Base-by-base conservation (phyloP, 2,329 filamentous ascomycete species). In the Endothia cerciana region DNA sequence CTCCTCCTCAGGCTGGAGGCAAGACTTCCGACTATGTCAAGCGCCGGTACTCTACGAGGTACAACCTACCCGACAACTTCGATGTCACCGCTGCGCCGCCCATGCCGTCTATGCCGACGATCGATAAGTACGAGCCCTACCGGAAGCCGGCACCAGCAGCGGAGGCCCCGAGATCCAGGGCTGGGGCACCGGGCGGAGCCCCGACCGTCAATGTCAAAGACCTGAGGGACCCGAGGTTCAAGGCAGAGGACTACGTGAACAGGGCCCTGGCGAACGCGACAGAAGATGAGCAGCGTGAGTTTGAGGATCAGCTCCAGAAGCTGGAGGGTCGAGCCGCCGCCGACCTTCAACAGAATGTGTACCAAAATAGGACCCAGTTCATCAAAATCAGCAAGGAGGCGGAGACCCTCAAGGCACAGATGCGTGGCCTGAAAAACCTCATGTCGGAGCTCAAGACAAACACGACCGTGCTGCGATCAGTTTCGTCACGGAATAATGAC, bases 381-480 rank as follows among this genome's bases (percentile, higher is more conserved):
- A 98, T 99, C 83, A 97, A 97, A 78, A 98, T 99, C 77, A 97
- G 94, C 76, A 97, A 98, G 79, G 95, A 99, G 80, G 95, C 96
- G 1, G 95, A 99, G 79, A 97, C 97, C 80, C 87, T 99, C 65
- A 98, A 98, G 79, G 88, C 88, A 64, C 95, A 99, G 77, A 98
- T 99, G 95, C 88, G 92, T 62, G 92, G 92, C 7, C 85, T 99
- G 40, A 88, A 92, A 55, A 92, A 92, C 70, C 84, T 98, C 62
- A 97, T 99, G 90, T 89, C 93, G 2, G 95, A 99, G 70, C 85
- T 99, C 65, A 98, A 93, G 72, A 85, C 87, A 8, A 93, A 93
- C 67, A 91, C 89, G 1, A 89, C 85, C 22, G 88, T 89, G 3
- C 79, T 91, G 45, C 83, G 88, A 58, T 81, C 86, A 25, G 83